These are phyloP conservation scores for Ogataea siamensis DNA, from an alignment of 805 yeast species.

Conservation along the genomic window DNA sequence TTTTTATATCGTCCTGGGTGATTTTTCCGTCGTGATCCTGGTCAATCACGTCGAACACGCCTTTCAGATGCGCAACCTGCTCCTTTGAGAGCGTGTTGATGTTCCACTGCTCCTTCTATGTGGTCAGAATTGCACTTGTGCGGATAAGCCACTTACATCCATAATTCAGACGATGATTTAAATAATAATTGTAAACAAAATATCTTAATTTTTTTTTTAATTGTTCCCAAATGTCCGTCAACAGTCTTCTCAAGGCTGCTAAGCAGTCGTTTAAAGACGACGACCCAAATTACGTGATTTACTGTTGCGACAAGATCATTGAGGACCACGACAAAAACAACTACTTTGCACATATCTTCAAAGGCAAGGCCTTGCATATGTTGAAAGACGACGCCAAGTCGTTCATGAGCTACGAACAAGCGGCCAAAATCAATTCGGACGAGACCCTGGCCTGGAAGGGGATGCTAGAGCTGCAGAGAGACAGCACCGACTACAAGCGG, in stretches of 20 bases:
- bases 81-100: constrained; percentile 47
- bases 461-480: constrained; percentile 45
- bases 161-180: too few relatives aligned
- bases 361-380: constrained; percentile 66
- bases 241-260: constrained; percentile 44
- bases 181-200: constrained; percentile 3
- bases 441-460: constrained; percentile 83
- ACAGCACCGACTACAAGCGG: constrained; percentile 36
- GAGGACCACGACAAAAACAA: constrained; percentile 50
- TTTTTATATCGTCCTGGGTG: constrained; percentile 51
- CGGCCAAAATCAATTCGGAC: constrained; percentile 48
- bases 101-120: constrained; percentile 2
- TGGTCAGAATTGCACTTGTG: too few relatives aligned
- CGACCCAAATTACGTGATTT: constrained; percentile 63
- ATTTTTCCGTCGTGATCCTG: constrained; percentile 75
- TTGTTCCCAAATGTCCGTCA: constrained; percentile 17
- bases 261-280: constrained; percentile 49
- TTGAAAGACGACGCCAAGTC: constrained; percentile 41
- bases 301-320: constrained; percentile 53
- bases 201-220: neutral
- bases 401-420: constrained; percentile 42
- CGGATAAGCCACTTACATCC: neutral
- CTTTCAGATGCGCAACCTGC: constrained; percentile 64
- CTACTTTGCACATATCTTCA: constrained; percentile 66
- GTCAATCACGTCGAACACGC: constrained; percentile 78